Evolutionary conservation across 2,329 filamentous ascomycete genomes (phyloP), one percentile per base, ranked within the genome.

Genomic region (Botrytis medusae): DNA sequence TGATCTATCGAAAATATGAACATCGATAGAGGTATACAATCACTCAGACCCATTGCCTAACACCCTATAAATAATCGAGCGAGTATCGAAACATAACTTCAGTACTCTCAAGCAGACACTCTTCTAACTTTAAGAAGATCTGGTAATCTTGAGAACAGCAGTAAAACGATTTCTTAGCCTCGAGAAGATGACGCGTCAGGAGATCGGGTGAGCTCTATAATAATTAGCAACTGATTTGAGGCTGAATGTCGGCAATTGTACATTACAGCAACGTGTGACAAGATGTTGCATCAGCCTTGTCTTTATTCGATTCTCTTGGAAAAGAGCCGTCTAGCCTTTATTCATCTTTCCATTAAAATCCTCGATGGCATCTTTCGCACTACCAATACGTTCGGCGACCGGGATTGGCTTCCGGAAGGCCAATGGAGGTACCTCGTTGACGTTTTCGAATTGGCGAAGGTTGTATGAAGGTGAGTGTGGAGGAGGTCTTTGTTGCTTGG

Each of bases 291-390:
- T 40, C 51, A 48, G 22, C 29, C 40, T 72, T 46, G 51, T 16
- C 29, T 8, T 61, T 46, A 9, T 37, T 40, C 42, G 12, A 22
- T 9, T 42, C 65, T 42, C 12, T 32, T 14, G 22, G 60, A 42
- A 12, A 18, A 42, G 18, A 42, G 9, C 22, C 12, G 32, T 51
- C 46, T 61, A 72, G 14, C 32, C 54, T 37, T 42, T 69, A 10
- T 40, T 64, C 51, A 72, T 72, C 32, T 61, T 60, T 51, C 16
- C 51, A n/a, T 72, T 63, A 46, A 72, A 72, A 18, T 69, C 63
- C 25, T 48, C 51, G 12, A 72, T 61, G 16, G 29, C 29, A 29
- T 61, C n/a, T 48, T 40, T 59, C 4, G 71, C 71, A 34, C 46
- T 57, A 6, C 22, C n/a, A 29, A 42, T 72, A 32, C 63, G 51